Evolutionary conservation across 768 basidiomycete genomes (phyloP).

Genomic region (Mycena rosella): DNA sequence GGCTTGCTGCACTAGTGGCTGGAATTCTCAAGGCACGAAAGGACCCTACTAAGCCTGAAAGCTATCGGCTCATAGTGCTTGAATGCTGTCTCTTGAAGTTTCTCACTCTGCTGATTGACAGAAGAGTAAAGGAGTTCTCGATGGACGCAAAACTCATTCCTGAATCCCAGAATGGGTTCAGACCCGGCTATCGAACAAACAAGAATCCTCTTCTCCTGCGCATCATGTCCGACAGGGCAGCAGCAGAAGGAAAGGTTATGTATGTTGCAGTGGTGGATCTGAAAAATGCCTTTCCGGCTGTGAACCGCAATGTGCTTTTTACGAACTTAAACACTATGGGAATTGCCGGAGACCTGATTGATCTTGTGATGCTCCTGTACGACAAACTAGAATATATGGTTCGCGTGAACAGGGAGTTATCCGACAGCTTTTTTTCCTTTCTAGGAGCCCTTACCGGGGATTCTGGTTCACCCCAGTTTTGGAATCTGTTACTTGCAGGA

Average conservation of each 20-base stretch:
- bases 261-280: conserved; percentile 6
- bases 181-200: conserved; percentile 42
- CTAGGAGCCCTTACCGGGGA: conserved; percentile 46
- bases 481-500: conserved; percentile 42
- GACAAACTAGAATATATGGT: conserved; percentile 1
- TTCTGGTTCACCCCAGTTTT: conserved; percentile 43
- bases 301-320: neutral
- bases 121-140: conserved; percentile 33
- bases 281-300: conserved; percentile 2
- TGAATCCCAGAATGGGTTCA: conserved; percentile 48
- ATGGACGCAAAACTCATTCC: conserved; percentile 39
- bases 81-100: conserved; percentile 41
- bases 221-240: conserved; percentile 40
- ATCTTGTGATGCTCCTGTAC: neutral
- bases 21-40: conserved; percentile 37
- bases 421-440: conserved; percentile 36
- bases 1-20: conserved; percentile 6
- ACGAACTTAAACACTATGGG: neutral
- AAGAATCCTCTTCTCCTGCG: conserved; percentile 46
- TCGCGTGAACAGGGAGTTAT: conserved; percentile 8
- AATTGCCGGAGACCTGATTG: neutral
- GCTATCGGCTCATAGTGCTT: conserved; percentile 36
- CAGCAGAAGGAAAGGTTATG: conserved; percentile 23
- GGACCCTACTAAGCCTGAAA: conserved; percentile 26
- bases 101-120: conserved; percentile 40